Percentiles rank a stretch among this genome's conserved stretches.
These are phyloP conservation scores for Plasmodium fragile DNA, from an alignment of 169 alveolate genomes.

Conservation along the genomic window DNA sequence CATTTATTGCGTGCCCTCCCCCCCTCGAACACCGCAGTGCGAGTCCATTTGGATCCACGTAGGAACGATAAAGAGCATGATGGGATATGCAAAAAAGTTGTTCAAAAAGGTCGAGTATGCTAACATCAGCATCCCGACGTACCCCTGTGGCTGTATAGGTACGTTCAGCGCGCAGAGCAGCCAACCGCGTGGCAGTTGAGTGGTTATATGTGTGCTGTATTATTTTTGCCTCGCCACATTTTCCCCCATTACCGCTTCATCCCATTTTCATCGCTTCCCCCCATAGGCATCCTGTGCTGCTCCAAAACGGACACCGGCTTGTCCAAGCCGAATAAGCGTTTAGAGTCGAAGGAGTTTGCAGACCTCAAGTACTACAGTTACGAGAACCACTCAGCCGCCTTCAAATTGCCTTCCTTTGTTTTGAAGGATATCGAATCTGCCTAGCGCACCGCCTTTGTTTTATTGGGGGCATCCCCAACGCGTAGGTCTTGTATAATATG, in stretches of 20 bases:
- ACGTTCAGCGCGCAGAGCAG: neutral
- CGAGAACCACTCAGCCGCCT: slow-evolving; percentile 61
- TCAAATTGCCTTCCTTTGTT: slow-evolving; percentile 47
- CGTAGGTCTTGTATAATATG: neutral
- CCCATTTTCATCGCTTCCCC: neutral
- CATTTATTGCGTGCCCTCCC: too few species aligned
- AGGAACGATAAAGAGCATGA: slow-evolving; percentile 62
- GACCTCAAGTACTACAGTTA: slow-evolving; percentile 48
- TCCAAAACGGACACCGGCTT: slow-evolving; percentile 51
- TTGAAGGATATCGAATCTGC: slow-evolving; percentile 44
- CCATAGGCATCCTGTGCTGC: slow-evolving; percentile 50
- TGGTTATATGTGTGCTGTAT: neutral
- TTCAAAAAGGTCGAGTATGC: slow-evolving; percentile 76
- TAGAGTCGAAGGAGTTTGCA: slow-evolving; percentile 45
- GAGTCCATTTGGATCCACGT: slow-evolving; percentile 74
- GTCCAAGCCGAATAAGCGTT: slow-evolving; percentile 41
- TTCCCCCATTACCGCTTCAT: neutral
- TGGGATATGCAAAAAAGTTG: slow-evolving; percentile 53
- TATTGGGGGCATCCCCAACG: neutral
- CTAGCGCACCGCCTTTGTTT: neutral
- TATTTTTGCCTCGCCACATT: neutral
- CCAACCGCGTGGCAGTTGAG: neutral
- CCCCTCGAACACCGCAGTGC: slow-evolving; percentile 34
- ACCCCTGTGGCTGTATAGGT: slow-evolving; percentile 78
- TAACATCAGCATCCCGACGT: slow-evolving; percentile 70